Conservation (phyloP, 177 flowering plant genomes). For the Vitis hybrid region DNA sequence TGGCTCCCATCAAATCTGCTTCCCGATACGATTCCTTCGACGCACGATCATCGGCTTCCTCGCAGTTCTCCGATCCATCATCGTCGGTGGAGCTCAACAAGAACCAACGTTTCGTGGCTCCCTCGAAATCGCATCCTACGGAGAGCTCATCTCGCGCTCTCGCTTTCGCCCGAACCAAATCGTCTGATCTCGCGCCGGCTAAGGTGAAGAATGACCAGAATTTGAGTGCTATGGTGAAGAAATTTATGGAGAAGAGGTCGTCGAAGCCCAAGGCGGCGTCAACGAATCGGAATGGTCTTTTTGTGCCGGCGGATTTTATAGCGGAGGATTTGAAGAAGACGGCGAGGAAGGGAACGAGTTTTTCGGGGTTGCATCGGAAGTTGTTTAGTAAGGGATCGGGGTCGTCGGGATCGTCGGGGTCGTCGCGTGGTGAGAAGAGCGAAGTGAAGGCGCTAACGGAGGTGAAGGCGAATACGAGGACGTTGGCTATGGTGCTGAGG, state of each 20-base stretch:
- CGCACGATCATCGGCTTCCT: conserved; percentile 49
- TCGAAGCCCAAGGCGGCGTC: conserved; percentile 20
- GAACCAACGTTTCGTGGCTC: conserved; percentile 20
- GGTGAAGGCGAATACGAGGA: conserved; percentile 82
- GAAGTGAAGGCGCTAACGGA: conserved; percentile 70
- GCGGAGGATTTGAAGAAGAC: conserved; percentile 79
- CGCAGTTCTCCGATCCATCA: conserved; percentile 43
- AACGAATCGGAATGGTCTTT: conserved; percentile 17
- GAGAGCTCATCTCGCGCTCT: conserved; percentile 35
- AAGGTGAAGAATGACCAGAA: conserved; percentile 42
- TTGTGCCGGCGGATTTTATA: conserved; percentile 58
- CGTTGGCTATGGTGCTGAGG: conserved; percentile 86
- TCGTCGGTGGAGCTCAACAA: conserved; percentile 41
- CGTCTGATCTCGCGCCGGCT: conserved; percentile 22
- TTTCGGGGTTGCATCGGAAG: conserved; percentile 59
- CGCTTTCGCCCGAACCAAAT: conserved; percentile 30
- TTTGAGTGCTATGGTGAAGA: conserved; percentile 69
- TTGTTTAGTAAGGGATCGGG: conserved; percentile 58
- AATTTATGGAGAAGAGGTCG: conserved; percentile 64
- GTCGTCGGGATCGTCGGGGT: conserved; percentile 15
- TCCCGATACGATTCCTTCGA: conserved; percentile 57
- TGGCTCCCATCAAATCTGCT: conserved; percentile 39
- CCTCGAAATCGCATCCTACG: conserved; percentile 6
- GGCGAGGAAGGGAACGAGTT: conserved; percentile 46
- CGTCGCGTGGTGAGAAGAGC: conserved; percentile 22